Evolutionary conservation across 176 grass and related monocot genomes (phyloP), one percentile per base, ranked within the genome.

Genomic region (Ensete glaucum): DNA sequence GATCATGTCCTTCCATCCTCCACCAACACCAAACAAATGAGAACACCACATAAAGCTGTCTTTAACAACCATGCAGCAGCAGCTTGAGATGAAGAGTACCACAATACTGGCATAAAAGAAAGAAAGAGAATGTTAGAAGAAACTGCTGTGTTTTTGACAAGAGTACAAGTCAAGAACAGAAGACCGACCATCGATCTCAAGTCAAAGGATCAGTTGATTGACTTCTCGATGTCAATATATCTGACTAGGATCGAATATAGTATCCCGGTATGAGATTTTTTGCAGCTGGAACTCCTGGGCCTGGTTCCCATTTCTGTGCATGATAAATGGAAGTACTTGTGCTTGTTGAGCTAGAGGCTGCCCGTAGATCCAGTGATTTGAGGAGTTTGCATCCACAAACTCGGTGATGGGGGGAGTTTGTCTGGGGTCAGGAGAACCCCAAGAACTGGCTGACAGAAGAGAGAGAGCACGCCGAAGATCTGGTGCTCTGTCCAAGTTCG

Each of bases 381-480:
- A 66, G 48, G 49, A 51, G 49, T 52, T 65, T 17, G 60, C 48
- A 17, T 77, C 59, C n/a, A 25, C 48, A 24, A 77, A 20, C 54
- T 65, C 27, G 5, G 52, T 8, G 13, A 53, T 9, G 17, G 73
- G 52, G 26, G 75, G 65, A 52, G 48, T 24, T 77, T 63, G 49
- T 64, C 75, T 48, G 52, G 75, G 60, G 21, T 77, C 75, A 65
- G n/a, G 20, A 23, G 75, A 77, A 65, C 20, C 60, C 75, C 75
- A 77, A 52, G 75, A 23, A 77, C 24, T 53, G 49, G 75, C 15
- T 77, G 75, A 77, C 75, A 77, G 75, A 77, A 77, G 75, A 77
- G 75, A 77, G 75, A 77, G 60, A 77, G 75, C 75, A 65, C 75
- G 75, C 59, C 62, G 75, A 65, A 77, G 75, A 64, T 77, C 75